Conservation (phyloP, 2,329 filamentous ascomycete species). For the Pestalotiopsis sp. region DNA sequence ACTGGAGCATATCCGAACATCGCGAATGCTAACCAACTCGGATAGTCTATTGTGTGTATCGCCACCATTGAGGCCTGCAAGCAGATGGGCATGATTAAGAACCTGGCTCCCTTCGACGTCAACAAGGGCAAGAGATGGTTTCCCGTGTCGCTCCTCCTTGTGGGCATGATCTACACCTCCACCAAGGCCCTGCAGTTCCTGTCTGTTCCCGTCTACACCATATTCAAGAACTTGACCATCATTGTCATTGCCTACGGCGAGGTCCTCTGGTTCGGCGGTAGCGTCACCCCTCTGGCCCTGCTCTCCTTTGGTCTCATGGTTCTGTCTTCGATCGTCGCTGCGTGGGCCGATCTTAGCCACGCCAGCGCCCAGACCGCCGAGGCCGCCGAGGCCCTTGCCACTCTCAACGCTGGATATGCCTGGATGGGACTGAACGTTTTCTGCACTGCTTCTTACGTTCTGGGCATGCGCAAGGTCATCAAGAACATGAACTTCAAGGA, state of each 20-base stretch:
- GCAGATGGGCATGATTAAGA: conserved; percentile 78
- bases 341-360: conserved; percentile 90
- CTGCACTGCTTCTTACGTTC: conserved; percentile 85
- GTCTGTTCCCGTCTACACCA: conserved; percentile 97
- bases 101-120: conserved; percentile 77
- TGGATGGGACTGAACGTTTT: conserved; percentile 99
- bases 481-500: conserved; percentile 99
- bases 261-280: conserved; percentile 96
- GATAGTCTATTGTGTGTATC: conserved; percentile 85
- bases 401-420: conserved; percentile 89
- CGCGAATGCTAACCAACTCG: background rate
- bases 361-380: conserved; percentile 55
- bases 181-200: conserved; percentile 96
- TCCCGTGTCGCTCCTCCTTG: conserved; percentile 90
- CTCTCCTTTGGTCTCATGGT: conserved; percentile 98
- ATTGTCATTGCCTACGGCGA: conserved; percentile 98
- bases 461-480: conserved; percentile 97
- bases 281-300: conserved; percentile 82
- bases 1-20: background rate
- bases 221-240: conserved; percentile 99
- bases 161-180: conserved; percentile 98
- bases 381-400: conserved; percentile 77
- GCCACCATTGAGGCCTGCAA: conserved; percentile 83
- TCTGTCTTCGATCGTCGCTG: conserved; percentile 88
- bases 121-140: conserved; percentile 98